phyloP scores from a whole-genome alignment of 495 filamentous ascomycete species.

The Trypethelium eluteriae region DNA sequence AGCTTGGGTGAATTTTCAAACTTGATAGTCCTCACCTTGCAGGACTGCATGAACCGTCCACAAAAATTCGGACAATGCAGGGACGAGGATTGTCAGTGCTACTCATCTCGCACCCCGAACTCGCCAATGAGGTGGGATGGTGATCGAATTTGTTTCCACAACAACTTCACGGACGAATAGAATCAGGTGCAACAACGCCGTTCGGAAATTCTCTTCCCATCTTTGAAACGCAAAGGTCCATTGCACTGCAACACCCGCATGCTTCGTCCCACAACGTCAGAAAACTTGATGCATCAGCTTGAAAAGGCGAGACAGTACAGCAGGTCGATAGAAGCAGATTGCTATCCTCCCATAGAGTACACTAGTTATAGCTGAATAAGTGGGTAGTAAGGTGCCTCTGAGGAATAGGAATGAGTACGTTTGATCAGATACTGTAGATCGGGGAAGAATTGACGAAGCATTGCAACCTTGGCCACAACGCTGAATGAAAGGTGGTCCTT shows the following conservation, averaged over 20 bases:
- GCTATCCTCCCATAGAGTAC: too few relatives aligned
- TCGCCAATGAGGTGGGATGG: not conserved
- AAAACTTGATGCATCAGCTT: not conserved
- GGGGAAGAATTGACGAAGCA: too few relatives aligned
- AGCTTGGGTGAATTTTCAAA: not conserved
- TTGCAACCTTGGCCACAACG: too few relatives aligned
- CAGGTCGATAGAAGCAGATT: not conserved
- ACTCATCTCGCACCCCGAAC: not conserved
- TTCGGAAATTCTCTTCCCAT: constrained; percentile 3
- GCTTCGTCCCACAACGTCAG: not conserved
- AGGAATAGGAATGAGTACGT: too few relatives aligned
- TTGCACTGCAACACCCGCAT: not conserved
- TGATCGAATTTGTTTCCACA: not conserved
- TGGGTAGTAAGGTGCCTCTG: too few relatives aligned
- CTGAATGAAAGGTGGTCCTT: too few relatives aligned
- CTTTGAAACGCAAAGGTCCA: constrained; percentile 4
- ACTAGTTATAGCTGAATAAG: too few relatives aligned
- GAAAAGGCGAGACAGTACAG: not conserved
- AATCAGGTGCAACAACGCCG: not conserved
- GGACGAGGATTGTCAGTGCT: not conserved
- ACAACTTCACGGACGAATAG: not conserved
- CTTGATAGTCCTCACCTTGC: not conserved
- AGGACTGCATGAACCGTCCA: not conserved
- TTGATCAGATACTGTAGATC: too few relatives aligned
- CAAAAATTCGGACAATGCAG: not conserved